Evolutionary conservation across 108 stramenopile species (phyloP).

Genomic region (Schizochytrium sp.): DNA sequence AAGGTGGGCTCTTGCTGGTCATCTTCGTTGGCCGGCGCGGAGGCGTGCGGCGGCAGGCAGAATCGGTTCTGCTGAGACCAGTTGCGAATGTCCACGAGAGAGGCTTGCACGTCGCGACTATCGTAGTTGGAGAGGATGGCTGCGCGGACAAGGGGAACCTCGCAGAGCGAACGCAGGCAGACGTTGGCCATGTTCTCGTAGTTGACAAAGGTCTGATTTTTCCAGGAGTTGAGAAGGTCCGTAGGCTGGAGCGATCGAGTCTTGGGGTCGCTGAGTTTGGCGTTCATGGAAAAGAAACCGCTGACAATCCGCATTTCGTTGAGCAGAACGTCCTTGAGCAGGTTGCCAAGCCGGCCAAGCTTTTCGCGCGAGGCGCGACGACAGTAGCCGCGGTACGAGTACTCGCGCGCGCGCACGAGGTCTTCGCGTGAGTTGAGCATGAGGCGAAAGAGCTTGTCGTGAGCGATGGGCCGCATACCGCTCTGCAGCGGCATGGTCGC

Average conservation of each 20-base stretch:
- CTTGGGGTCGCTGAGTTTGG: constrained; percentile 12
- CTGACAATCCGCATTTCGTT: background rate
- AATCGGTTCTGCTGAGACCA: background rate
- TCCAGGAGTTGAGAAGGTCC: background rate
- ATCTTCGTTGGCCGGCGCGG: background rate
- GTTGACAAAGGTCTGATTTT: constrained; percentile 10
- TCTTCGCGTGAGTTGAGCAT: background rate
- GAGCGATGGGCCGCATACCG: background rate
- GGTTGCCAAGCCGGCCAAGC: background rate
- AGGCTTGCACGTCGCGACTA: background rate
- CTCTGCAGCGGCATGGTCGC: background rate
- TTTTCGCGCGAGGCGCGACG: constrained; percentile 16
- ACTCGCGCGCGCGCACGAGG: background rate
- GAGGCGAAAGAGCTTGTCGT: constrained; percentile 15
- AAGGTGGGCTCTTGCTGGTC: background rate
- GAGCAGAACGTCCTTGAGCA: constrained; percentile 13
- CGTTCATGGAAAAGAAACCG: background rate
- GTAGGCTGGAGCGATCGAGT: constrained; percentile 6
- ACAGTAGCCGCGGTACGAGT: background rate
- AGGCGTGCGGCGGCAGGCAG: background rate
- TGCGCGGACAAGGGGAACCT: background rate
- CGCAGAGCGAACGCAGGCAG: background rate
- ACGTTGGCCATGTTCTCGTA: constrained; percentile 19
- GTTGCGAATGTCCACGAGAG: background rate
- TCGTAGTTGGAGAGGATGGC: constrained; percentile 10